Evolutionary conservation across 202 grass and related monocot genomes (phyloP), one percentile per base, ranked within the genome.

Genomic region (Zizania palustris): DNA sequence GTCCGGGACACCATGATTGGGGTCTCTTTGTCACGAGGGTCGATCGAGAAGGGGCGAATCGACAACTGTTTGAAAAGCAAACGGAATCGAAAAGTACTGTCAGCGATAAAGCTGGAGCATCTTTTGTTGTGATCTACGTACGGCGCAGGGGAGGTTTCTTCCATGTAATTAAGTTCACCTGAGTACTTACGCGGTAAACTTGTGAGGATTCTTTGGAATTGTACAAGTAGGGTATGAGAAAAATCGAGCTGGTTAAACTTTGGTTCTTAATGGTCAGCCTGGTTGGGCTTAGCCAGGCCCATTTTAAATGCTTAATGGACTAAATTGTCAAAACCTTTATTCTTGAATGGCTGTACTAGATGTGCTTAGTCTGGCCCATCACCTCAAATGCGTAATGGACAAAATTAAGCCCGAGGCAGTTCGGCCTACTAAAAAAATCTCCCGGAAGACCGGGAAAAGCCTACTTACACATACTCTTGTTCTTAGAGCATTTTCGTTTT

Each of bases 1-100:
- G 39, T 70, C 4, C 65, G 20, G 41, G 38, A 62, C 67, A 63
- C 40, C 45, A 34, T 63, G 60, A 72, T 28, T 28, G 28, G 28
- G 28, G 28, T n/a, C 28, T 0, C 28, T 72, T 53, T 63, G 78
- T 51, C 78, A 71, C 33, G 15, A 14, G 43, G 44, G 28, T 10
- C 3, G 5, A 28, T 0, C 28, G 28, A 28, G 28, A 28, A 28
- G 28, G 28, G 28, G 28, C 1, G 28, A 28, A 28, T 28, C 28
- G 28, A 28, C 28, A 55, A 40, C 77, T 62, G 11, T 53, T 63
- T 18, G 8, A 42, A 63, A 53, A 72, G 78, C 36, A 63, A 18
- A 34, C 19, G 45, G 4, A 43, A 40, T 50, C 66, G 2, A 38
- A 28, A 21, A 5, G 41, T 22, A 12, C 41, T 35, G 3, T 38